phyloP scores from a whole-genome alignment of 192 early-diverging fungal species.

The Linnemannia zychae region DNA sequence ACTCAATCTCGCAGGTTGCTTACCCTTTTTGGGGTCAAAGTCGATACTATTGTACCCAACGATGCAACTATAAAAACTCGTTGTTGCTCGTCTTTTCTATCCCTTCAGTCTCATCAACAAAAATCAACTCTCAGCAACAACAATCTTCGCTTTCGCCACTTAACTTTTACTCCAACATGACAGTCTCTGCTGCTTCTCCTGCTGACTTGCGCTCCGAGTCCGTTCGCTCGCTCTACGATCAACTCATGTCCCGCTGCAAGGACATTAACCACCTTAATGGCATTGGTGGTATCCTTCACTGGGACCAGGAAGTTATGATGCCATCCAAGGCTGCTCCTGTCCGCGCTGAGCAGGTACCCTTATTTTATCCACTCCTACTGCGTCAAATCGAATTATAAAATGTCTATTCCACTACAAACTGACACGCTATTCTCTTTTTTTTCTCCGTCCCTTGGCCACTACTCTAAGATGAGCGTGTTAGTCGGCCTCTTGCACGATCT shows the following conservation, averaged over 20 bases:
- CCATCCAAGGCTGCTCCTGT: slow-evolving; percentile 38
- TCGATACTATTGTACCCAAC: not conserved
- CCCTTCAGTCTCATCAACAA: not conserved
- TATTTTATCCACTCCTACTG: not conserved
- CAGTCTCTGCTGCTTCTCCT: slow-evolving; percentile 38
- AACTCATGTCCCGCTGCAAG: slow-evolving; percentile 33
- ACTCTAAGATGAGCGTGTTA: slow-evolving; percentile 29
- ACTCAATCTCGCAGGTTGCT: not conserved
- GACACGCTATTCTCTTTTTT: not conserved
- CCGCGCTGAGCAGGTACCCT: slow-evolving; percentile 39
- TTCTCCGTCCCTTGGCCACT: not conserved
- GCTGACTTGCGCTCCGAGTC: slow-evolving; percentile 43
- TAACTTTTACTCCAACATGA: slow-evolving; percentile 13
- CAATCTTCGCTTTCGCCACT: not conserved
- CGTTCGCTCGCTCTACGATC: slow-evolving; percentile 47
- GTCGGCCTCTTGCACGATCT: slow-evolving; percentile 46
- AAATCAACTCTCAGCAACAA: not conserved
- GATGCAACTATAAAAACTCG: not conserved
- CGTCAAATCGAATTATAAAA: not conserved
- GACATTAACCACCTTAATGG: slow-evolving; percentile 26
- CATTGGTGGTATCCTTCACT: slow-evolving; percentile 31
- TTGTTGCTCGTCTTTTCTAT: not conserved
- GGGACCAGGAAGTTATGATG: slow-evolving; percentile 62
- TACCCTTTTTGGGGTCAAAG: not conserved
- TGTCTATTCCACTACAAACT: not conserved